These are phyloP conservation scores for Sparassis latifolia DNA, from an alignment of 1,284 basidiomycete species.

Conservation along the genomic window DNA sequence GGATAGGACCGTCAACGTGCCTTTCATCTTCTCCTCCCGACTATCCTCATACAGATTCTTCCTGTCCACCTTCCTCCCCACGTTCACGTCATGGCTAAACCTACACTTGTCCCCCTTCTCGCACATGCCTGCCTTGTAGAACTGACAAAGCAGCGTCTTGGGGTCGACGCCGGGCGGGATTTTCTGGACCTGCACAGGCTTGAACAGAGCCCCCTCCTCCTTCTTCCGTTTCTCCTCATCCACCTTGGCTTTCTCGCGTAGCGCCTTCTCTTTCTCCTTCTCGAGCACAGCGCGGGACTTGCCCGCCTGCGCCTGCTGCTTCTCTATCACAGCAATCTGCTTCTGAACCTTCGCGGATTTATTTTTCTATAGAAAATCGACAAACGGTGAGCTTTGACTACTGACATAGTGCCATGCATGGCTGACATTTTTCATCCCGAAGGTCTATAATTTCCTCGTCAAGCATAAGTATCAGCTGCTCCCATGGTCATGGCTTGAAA, in stretches of 20 bases:
- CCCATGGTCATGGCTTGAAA: conserved; percentile 7
- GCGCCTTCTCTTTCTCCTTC: conserved; percentile 75
- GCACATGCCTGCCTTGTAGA: conserved; percentile 85
- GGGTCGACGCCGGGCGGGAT: conserved; percentile 95
- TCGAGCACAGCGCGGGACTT: conserved; percentile 75
- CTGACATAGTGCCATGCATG: neutral
- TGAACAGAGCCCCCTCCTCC: conserved; percentile 79
- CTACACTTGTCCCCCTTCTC: conserved; percentile 93
- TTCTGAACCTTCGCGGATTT: conserved; percentile 92
- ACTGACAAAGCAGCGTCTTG: conserved; percentile 85
- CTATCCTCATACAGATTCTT: conserved; percentile 92
- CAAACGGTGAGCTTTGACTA: neutral
- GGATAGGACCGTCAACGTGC: conserved; percentile 34
- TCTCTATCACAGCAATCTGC: conserved; percentile 73
- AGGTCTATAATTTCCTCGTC: conserved; percentile 54
- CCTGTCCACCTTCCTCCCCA: conserved; percentile 92
- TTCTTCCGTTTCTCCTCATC: conserved; percentile 83
- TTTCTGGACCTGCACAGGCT: conserved; percentile 78
- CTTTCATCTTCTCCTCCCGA: conserved; percentile 74
- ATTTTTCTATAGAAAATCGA: conserved; percentile 63
- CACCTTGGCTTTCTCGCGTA: conserved; percentile 70
- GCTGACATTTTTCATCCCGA: conserved; percentile 88
- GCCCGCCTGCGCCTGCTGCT: conserved; percentile 64
- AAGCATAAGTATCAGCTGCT: conserved; percentile 22
- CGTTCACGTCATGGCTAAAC: conserved; percentile 89